Conservation (phyloP, 2,329 filamentous ascomycete genomes). For the Lizonia empirigonia region DNA sequence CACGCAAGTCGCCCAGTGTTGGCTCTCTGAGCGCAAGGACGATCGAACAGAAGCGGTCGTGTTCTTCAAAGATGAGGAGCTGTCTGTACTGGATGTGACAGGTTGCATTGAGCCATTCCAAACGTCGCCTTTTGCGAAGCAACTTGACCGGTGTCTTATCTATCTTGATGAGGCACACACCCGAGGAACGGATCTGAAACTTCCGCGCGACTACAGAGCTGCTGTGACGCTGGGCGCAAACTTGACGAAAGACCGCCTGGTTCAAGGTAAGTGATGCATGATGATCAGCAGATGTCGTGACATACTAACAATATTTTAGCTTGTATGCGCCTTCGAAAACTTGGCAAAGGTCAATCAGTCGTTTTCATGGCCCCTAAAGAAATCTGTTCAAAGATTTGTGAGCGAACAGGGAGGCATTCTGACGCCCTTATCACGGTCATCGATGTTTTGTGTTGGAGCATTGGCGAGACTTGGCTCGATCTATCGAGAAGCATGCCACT, state of each 20-base stretch:
- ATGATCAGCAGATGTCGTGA: not conserved
- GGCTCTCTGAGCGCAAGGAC: conserved; percentile 56
- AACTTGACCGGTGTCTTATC: conserved; percentile 65
- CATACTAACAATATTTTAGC: conserved; percentile 49
- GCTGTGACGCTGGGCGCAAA: conserved; percentile 69
- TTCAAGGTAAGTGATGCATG: conserved; percentile 58
- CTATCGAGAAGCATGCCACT: conserved; percentile 58
- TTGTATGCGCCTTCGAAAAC: conserved; percentile 58
- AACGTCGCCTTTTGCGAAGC: conserved; percentile 62
- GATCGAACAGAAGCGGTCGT: conserved; percentile 53
- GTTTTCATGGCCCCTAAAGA: conserved; percentile 66
- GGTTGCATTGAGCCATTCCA: conserved; percentile 58
- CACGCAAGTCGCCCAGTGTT: conserved; percentile 52
- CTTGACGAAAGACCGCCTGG: conserved; percentile 70
- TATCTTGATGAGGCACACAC: conserved; percentile 76
- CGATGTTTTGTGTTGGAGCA: conserved; percentile 65
- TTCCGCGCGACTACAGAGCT: conserved; percentile 65
- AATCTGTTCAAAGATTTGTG: conserved; percentile 60
- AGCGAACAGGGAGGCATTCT: conserved; percentile 14
- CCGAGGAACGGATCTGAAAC: conserved; percentile 68
- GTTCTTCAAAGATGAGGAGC: conserved; percentile 62
- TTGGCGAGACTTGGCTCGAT: conserved; percentile 62
- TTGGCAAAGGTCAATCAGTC: conserved; percentile 70
- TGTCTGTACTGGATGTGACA: conserved; percentile 59
- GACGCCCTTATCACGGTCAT: conserved; percentile 51